phyloP scores from a whole-genome alignment of 768 basidiomycete species.

The Boletus pseudopeckii region DNA sequence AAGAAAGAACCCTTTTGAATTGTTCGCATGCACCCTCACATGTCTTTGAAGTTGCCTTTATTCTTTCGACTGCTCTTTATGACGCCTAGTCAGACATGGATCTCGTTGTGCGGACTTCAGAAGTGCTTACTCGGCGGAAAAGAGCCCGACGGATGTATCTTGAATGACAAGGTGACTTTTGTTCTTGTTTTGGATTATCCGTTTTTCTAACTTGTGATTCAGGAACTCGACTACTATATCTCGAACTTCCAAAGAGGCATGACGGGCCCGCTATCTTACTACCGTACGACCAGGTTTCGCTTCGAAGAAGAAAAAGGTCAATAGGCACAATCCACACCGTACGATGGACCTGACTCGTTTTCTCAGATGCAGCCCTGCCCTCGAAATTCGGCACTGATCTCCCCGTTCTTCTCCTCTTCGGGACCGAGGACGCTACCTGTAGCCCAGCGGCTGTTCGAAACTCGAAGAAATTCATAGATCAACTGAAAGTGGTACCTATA shows the following conservation, averaged over 20 bases:
- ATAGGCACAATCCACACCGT: neutral
- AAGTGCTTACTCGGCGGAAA: constrained; percentile 1
- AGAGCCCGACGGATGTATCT: constrained; percentile 10
- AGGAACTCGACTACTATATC: constrained; percentile 59
- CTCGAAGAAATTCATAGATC: constrained; percentile 47
- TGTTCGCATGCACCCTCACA: constrained; percentile 9
- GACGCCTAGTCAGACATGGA: neutral
- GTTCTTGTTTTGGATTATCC: neutral
- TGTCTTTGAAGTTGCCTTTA: constrained; percentile 24
- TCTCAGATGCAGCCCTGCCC: constrained; percentile 43
- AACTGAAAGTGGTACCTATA: constrained; percentile 48
- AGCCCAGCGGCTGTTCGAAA: constrained; percentile 39
- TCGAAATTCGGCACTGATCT: constrained; percentile 43
- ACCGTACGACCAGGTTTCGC: constrained; percentile 58
- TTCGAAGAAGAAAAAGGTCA: constrained; percentile 62
- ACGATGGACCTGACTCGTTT: neutral
- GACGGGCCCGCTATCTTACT: constrained; percentile 75
- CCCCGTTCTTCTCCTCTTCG: constrained; percentile 61
- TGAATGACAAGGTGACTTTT: constrained; percentile 17
- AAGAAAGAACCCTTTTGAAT: constrained; percentile 7
- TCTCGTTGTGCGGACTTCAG: constrained; percentile 8
- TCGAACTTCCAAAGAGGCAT: constrained; percentile 47
- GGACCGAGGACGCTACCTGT: constrained; percentile 52
- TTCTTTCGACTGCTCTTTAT: constrained; percentile 19
- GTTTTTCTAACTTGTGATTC: constrained; percentile 6